Conservation (phyloP, 768 basidiomycete genomes). For the Mycena albidolilacea region DNA sequence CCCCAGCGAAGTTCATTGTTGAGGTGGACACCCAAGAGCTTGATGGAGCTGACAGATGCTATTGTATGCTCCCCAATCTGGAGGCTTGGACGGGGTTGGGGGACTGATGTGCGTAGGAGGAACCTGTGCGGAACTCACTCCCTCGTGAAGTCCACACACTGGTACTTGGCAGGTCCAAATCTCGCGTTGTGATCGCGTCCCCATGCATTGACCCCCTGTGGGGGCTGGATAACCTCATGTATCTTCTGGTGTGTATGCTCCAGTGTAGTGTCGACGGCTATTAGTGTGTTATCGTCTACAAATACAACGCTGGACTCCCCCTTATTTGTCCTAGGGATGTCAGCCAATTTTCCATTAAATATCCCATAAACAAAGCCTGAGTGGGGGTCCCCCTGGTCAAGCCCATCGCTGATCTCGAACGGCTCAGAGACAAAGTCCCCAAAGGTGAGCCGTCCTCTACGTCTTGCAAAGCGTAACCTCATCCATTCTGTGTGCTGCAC, state of each 20-base stretch:
- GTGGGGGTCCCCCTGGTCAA: no score
- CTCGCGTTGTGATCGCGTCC: neutral
- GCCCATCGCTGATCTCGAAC: neutral
- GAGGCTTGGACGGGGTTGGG: no score
- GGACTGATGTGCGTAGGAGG: no score
- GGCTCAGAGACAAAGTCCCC: neutral
- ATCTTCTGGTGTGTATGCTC: neutral
- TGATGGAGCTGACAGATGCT: neutral
- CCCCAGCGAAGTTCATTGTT: neutral
- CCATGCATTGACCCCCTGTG: neutral
- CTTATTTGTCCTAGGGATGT: no score
- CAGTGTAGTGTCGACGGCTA: no score
- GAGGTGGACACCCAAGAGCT: neutral
- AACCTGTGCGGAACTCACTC: no score
- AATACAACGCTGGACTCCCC: no score
- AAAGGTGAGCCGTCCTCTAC: neutral
- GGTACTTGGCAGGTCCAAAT: neutral
- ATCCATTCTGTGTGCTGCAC: slow-evolving; percentile 35
- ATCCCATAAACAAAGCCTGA: no score
- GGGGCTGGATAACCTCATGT: neutral
- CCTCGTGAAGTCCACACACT: no score
- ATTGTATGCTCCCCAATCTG: no score
- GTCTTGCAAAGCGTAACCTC: slow-evolving; percentile 12
- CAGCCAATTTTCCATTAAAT: no score
- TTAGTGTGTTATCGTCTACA: no score